These are phyloP conservation scores for Xanthoparmelia taractica DNA, from an alignment of 495 filamentous ascomycete genomes.

Conservation along the genomic window DNA sequence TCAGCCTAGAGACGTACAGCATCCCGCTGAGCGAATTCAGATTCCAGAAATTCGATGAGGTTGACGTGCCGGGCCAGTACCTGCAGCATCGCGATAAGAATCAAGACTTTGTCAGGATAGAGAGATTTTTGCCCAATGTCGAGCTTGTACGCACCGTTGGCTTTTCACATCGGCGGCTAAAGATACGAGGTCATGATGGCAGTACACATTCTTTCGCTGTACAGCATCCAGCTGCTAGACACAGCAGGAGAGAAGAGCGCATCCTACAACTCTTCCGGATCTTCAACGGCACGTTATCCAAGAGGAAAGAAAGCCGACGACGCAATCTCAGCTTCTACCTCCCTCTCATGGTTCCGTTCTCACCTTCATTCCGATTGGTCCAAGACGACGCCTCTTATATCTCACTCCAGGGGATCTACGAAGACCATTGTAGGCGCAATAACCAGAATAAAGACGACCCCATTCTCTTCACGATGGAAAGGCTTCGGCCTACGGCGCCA, in stretches of 20 bases:
- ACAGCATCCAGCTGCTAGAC: slow-evolving; percentile 85
- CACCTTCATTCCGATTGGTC: slow-evolving; percentile 85
- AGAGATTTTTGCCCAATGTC: slow-evolving; percentile 89
- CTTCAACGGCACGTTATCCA: slow-evolving; percentile 81
- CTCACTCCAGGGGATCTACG: slow-evolving; percentile 85
- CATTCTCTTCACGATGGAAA: slow-evolving; percentile 88
- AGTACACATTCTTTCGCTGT: slow-evolving; percentile 91
- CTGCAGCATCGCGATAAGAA: slow-evolving; percentile 96
- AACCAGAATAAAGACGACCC: slow-evolving; percentile 91
- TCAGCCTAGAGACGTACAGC: slow-evolving; percentile 71
- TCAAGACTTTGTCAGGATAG: slow-evolving; percentile 92
- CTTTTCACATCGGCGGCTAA: slow-evolving; percentile 81
- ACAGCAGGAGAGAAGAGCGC: slow-evolving; percentile 87
- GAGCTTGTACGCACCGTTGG: slow-evolving; percentile 83
- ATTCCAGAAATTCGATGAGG: slow-evolving; percentile 96
- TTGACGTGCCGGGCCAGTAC: slow-evolving; percentile 96
- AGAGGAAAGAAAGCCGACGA: slow-evolving; percentile 87
- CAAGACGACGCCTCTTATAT: slow-evolving; percentile 94
- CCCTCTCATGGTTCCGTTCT: slow-evolving; percentile 87
- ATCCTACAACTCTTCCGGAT: slow-evolving; percentile 97
- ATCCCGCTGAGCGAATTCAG: slow-evolving; percentile 91
- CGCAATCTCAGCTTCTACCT: slow-evolving; percentile 94
- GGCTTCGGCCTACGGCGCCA: slow-evolving; percentile 59
- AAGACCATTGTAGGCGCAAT: slow-evolving; percentile 84
- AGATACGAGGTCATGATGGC: slow-evolving; percentile 96